Conservation (phyloP, 192 early-diverging fungal genomes). For the Mortierella antarctica region DNA sequence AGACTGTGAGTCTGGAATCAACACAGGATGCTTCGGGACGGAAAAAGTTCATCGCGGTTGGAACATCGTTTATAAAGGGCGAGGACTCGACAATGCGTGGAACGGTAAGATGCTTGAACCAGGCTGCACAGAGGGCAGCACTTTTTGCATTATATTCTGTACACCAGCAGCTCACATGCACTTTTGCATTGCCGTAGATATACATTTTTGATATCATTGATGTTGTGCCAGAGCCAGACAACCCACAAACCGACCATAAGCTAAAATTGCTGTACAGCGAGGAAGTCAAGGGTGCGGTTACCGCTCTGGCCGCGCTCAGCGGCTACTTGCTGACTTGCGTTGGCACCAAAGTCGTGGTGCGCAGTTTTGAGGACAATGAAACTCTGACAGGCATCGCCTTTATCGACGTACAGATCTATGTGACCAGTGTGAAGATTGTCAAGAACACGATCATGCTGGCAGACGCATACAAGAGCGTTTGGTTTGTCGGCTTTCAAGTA, state of each 20-base stretch:
- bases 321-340: constrained; percentile 89
- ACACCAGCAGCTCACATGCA: background rate
- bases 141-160: constrained; percentile 1
- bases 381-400: constrained; percentile 92
- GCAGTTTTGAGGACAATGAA: constrained; percentile 85
- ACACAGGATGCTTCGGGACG: constrained; percentile 87
- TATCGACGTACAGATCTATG: constrained; percentile 92
- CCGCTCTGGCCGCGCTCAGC: constrained; percentile 84
- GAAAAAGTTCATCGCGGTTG: constrained; percentile 88
- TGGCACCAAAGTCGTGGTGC: constrained; percentile 89
- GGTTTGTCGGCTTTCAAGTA: constrained; percentile 94
- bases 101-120: constrained; percentile 60
- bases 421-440: constrained; percentile 80
- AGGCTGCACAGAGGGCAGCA: too few relatives aligned
- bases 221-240: constrained; percentile 94
- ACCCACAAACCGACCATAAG: constrained; percentile 93
- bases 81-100: constrained; percentile 94
- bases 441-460: constrained; percentile 91
- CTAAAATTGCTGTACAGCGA: constrained; percentile 85
- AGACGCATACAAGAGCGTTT: constrained; percentile 87
- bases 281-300: constrained; percentile 90
- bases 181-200: constrained; percentile 57
- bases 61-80: constrained; percentile 86
- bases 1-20: constrained; percentile 83
- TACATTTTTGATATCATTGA: constrained; percentile 96